A percentile compares a stretch with the other conserved stretches of the same genome.
Conservation (phyloP, 1,139 yeast species). For the Arxiozyma heterogenica region DNA sequence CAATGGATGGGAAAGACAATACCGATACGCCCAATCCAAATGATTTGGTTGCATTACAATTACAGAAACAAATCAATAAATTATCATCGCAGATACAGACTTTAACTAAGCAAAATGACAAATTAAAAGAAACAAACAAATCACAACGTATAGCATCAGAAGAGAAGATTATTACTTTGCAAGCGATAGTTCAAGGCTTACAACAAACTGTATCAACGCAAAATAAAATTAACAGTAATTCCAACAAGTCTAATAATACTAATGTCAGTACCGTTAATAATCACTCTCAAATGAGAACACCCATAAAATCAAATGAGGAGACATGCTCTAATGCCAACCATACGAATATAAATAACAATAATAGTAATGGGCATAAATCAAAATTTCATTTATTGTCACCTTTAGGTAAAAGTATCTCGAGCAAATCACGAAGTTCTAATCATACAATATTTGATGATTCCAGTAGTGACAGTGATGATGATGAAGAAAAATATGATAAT, state of each 20-base stretch:
- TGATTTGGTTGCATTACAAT: conserved; percentile 18
- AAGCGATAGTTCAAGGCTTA: conserved; percentile 24
- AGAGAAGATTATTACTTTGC: conserved; percentile 31
- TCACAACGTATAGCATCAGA: conserved; percentile 31
- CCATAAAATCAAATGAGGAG: background rate
- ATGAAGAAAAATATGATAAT: background rate
- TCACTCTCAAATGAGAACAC: background rate
- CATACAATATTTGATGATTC: conserved; percentile 5
- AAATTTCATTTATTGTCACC: conserved; percentile 19
- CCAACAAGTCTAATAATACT: background rate
- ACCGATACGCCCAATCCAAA: background rate
- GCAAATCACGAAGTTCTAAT: background rate
- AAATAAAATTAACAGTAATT: background rate
- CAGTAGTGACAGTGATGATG: conserved; percentile 1
- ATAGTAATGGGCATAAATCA: background rate
- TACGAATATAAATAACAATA: background rate
- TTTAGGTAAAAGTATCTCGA: conserved; percentile 7
- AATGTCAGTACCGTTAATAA: background rate
- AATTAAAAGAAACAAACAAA: conserved; percentile 24
- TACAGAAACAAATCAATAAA: conserved; percentile 32
- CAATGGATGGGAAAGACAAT: background rate
- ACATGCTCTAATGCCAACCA: background rate
- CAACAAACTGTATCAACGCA: conserved; percentile 8
- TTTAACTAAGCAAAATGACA: conserved; percentile 26
- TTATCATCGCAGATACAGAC: conserved; percentile 25